Conservation (phyloP, 1,139 yeast species). For the Candida neerlandica region DNA sequence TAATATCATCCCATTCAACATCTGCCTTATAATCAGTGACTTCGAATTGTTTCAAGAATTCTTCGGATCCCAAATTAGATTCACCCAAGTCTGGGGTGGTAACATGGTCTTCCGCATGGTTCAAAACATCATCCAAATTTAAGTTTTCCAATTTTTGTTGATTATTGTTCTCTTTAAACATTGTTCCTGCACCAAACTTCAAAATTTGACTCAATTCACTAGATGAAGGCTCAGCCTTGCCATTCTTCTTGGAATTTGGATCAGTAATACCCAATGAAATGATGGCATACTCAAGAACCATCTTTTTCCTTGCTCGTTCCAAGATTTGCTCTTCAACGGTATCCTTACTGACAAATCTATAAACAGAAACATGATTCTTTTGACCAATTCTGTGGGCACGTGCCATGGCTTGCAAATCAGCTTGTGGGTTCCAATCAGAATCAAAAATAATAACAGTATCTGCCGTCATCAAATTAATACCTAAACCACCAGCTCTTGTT, state of each 20-base stretch:
- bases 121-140: conserved; percentile 92
- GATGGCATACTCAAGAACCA: conserved; percentile 97
- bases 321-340: conserved; percentile 97
- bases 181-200: conserved; percentile 97
- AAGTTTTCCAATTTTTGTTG: conserved; percentile 94
- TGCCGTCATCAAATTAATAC: conserved; percentile 97
- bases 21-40: conserved; percentile 99
- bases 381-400: conserved; percentile 99
- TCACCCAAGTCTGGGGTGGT: conserved; percentile 97
- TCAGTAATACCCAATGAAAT: conserved; percentile 95
- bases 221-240: conserved; percentile 68
- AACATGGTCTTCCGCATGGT: conserved; percentile 95
- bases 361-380: conserved; percentile 95
- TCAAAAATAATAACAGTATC: conserved; percentile 97
- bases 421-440: conserved; percentile 99
- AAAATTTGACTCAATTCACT: conserved; percentile 90
- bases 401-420: conserved; percentile 99
- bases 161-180: conserved; percentile 91
- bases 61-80: conserved; percentile 97
- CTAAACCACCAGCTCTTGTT: conserved; percentile 98
- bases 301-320: conserved; percentile 95
- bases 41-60: conserved; percentile 93
- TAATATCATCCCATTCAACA: conserved; percentile 98
- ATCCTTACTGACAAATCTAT: conserved; percentile 93
- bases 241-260: conserved; percentile 43